Base-by-base conservation (phyloP, 2,329 filamentous ascomycete species). In the Trichoderma cornu-damae region DNA sequence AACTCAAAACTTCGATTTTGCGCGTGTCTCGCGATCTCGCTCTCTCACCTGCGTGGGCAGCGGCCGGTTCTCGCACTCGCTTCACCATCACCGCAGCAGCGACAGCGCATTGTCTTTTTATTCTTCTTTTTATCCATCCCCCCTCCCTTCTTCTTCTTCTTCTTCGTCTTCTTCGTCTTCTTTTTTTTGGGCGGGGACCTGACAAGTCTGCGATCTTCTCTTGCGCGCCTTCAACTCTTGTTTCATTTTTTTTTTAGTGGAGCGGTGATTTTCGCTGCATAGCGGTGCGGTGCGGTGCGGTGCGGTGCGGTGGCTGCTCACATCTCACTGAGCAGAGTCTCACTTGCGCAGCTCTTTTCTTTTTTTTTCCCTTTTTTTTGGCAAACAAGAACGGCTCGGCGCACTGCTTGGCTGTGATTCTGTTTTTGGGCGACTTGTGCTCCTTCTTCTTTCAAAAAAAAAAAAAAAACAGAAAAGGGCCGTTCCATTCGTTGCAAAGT, bases 221-320 rank as follows among this genome's bases (percentile, higher is more conserved):
- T 42, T 8, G 51, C 34, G 32, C 42, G 51, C 28, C 12, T 35
- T 28, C 9, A 26, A 38, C 11, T 35, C 44, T 53, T 40, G 12
- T 20, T 47, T 38, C n/a, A 4, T 30, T 30, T 20, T 47, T 38
- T 16, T 4, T 30, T 30, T 37, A 5, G 22, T 37, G 42, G 22
- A 20, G n/a, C 47, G n/a, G 30, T 55, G 51, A 46, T 16, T 47
- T 35, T 47, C 42, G 32, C 42, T 47, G 40, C 28, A 44, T 43
- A 54, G 38, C 37, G 50, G 30, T 34, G 6, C 40, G 42, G 22
- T n/a, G n/a, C 47, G n/a, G 30, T 55, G 51, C 42, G 32, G 32
- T 47, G 40, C 28, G 35, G 34, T 44, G 38, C 37, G 50, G 30
- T 34, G 6, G 30, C 32, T 38, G 5, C 24, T 34, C 14, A 26